Base-by-base conservation (phyloP, 257 asterid species). In the Ehretia macrophylla region DNA sequence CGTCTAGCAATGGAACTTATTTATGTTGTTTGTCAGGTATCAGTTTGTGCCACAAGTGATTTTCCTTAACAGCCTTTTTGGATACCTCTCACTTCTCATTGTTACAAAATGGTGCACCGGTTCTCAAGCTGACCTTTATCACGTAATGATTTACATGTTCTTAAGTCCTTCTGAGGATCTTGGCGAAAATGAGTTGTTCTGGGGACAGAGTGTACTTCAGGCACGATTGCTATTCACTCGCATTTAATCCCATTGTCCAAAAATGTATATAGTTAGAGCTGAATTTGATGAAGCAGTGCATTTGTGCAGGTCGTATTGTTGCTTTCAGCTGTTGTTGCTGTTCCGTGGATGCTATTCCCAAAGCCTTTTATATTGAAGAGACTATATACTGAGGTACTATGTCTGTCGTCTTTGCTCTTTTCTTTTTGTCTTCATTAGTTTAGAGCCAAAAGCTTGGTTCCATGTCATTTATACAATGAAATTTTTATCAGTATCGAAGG, bases 341-440 rank as follows among this genome's bases (percentile, higher is more conserved):
- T 90, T 72, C 97, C 97, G 14, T 90, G 97, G 96, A 90, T 90
- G 97, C 97, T 90, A 71, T 90, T 90, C 66, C 97, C 97, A 17
- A 90, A 90, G 76, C 97, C 97, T 73, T 90, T 87, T 64, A 87
- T 90, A 73, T 69, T 90, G 71, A 87, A 73, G 81, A 85, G 76
- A 75, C 90, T 79, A 59, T 85, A 90, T 48, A 68, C 87, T 8
- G 91, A 90, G 97, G 97, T 90, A 79, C 51, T 32, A 32, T 47
- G 56, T 49, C 57, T 37, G 19, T 17, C 19, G 16, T 38, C 17
- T 47, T 19, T 57, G 17, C 58, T 59, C 53, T n/a, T 49, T 65
- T 60, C 21, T 49, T 12, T 54, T 39, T 53, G 58, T 70, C 54
- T 23, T 38, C 47, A 10, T 27, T 51, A 13, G 16, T 52, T 32